Percentiles rank a stretch among this genome's conserved stretches.
Evolutionary conservation across 2,329 filamentous ascomycete species (phyloP).

Genomic region (Calonectria leucothoes): DNA sequence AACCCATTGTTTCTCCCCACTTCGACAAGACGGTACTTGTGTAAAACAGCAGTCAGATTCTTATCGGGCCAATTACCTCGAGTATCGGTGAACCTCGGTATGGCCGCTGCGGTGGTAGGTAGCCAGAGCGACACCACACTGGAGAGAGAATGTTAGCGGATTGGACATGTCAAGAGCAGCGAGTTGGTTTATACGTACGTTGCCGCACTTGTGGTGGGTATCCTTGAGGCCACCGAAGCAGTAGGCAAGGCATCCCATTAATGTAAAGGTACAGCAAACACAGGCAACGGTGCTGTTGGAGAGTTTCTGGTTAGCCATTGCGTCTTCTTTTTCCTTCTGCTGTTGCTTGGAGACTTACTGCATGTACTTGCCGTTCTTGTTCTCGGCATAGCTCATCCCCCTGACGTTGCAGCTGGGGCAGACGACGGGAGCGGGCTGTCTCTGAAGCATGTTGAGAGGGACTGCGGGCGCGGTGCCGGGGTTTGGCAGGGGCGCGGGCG

Average conservation of each 20-base stretch:
- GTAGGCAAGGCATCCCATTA: slow-evolving; percentile 38
- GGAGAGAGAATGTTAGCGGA: not conserved
- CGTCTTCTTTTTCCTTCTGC: not conserved
- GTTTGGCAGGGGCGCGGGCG: not conserved
- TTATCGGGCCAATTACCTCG: slow-evolving; percentile 6
- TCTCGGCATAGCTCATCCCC: slow-evolving; percentile 21
- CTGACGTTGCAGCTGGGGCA: slow-evolving; percentile 30
- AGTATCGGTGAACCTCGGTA: slow-evolving; percentile 30
- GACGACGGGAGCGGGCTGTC: slow-evolving; percentile 27
- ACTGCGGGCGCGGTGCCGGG: not conserved
- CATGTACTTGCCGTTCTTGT: slow-evolving; percentile 24
- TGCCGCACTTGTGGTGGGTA: slow-evolving; percentile 36
- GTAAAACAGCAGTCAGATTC: not conserved
- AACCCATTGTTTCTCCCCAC: not conserved
- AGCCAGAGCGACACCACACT: slow-evolving; percentile 36
- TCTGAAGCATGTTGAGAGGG: slow-evolving; percentile 29
- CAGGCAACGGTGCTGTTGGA: slow-evolving; percentile 30
- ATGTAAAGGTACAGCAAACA: slow-evolving; percentile 29
- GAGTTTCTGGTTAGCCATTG: not conserved
- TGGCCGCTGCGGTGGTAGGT: slow-evolving; percentile 34
- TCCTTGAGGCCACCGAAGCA: slow-evolving; percentile 32
- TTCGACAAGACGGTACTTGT: not conserved
- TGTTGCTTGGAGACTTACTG: slow-evolving; percentile 23
- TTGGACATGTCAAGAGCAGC: not conserved
- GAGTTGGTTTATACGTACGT: slow-evolving; percentile 19